phyloP scores from a whole-genome alignment of 306 rosid species.

The Clitoria ternatea region DNA sequence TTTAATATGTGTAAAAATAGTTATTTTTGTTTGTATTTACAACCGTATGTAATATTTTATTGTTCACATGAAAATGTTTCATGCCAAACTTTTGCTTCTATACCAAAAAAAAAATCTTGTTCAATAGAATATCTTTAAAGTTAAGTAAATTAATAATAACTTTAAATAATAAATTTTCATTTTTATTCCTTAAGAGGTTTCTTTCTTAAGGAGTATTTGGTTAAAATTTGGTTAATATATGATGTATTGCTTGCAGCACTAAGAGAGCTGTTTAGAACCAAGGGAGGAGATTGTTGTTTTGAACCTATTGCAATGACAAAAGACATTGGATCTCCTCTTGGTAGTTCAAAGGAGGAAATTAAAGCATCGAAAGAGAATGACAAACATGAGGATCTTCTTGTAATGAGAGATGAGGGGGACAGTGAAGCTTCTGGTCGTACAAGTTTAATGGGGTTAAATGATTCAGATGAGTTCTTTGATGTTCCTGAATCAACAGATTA shows the following conservation, averaged over 20 bases:
- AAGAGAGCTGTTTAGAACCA: conserved; percentile 64
- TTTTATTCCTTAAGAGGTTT: too few species aligned
- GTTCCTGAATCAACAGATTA: conserved; percentile 68
- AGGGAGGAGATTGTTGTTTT: conserved; percentile 32
- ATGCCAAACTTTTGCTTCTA: too few species aligned
- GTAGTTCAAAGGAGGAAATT: conserved; percentile 38
- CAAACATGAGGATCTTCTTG: conserved; percentile 34
- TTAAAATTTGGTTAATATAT: too few species aligned
- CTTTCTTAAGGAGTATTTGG: too few species aligned
- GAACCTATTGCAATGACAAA: conserved; percentile 32
- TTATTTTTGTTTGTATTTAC: too few species aligned
- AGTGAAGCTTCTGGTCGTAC: conserved; percentile 36
- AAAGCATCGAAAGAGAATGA: conserved; percentile 29
- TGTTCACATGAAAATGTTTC: too few species aligned
- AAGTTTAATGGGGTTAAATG: conserved; percentile 64
- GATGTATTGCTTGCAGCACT: conserved; percentile 42
- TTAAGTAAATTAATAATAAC: too few species aligned
- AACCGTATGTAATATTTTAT: too few species aligned
- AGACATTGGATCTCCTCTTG: conserved; percentile 34
- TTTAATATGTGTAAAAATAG: too few species aligned
- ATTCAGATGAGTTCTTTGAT: conserved; percentile 87
- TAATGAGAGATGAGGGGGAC: conserved; percentile 39
- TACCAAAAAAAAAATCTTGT: too few species aligned
- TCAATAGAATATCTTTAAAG: too few species aligned
- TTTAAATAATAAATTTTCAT: too few species aligned